Percentiles rank a stretch among this genome's conserved stretches.
These are phyloP conservation scores for Amniculicola lignicola DNA, from an alignment of 495 filamentous ascomycete genomes.

Conservation along the genomic window DNA sequence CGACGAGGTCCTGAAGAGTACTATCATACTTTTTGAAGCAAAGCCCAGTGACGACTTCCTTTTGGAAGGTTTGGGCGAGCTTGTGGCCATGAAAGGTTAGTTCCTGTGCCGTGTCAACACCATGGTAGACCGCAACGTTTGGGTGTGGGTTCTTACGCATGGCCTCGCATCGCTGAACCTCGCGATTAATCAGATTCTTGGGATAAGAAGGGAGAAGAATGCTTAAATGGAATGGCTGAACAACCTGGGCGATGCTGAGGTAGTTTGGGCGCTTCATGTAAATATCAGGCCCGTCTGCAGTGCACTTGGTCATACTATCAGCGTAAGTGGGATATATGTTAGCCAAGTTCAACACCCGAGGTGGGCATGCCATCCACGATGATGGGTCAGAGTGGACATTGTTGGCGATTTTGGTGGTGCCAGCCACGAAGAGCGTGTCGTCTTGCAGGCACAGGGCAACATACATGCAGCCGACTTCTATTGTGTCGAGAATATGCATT, in stretches of 20 bases:
- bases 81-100: no score
- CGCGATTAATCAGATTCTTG: background rate
- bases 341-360: background rate
- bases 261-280: background rate
- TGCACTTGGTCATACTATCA: background rate
- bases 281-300: background rate
- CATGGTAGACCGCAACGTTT: background rate
- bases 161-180: background rate
- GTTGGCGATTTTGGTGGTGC: no score
- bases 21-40: slow-evolving; percentile 3
- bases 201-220: no score
- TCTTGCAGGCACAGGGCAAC: background rate
- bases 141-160: background rate
- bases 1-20: slow-evolving; percentile 1
- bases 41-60: background rate
- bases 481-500: background rate
- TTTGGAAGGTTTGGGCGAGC: background rate
- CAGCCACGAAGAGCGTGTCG: background rate
- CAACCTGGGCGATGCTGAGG: background rate
- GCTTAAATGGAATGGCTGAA: no score
- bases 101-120: background rate
- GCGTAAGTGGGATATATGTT: background rate
- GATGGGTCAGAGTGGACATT: no score
- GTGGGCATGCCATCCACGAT: no score
- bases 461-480: background rate